Base-by-base conservation (phyloP, 495 filamentous ascomycete species). In the Sporormia fimetaria region DNA sequence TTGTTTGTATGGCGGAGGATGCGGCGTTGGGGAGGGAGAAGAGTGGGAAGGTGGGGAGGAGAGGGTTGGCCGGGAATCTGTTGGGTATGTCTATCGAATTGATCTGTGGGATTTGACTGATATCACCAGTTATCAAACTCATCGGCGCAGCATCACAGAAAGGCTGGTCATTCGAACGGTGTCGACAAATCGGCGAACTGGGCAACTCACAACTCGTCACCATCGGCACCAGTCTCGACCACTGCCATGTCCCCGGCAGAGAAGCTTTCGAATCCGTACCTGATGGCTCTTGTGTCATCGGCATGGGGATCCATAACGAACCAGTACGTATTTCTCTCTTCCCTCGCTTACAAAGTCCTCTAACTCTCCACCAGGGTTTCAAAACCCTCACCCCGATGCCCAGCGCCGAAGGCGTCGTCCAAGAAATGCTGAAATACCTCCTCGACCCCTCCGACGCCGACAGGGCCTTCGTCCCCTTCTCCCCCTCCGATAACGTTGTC, bases 251-350 rank as follows among this genome's bases (percentile, higher is more conserved):
- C 9, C 74, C 73, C 0, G 74, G 73, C 0, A 61, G 73, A 40
- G 57, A 68, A 20, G 71, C 75, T 24, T 70, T 74, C 45, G 68
- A 67, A 4, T 59, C 60, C 4, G 60, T 75, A 6, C 47, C 52
- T 6, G 58, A 59, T 11, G 59, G 72, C 43, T 65, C 67, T 25
- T 51, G 73, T 41, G 73, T 74, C 37, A 63, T 77, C 12, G 74
- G 74, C 3, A 75, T 74, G 24, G 73, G 74, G 11, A 73, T 74
- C 20, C 74, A 78, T 44, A 78, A 78, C 52, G 74, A 78, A 52
- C 74, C 74, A 2, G 60, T 58, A 42, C 30, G 51, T 26, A 27
- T 31, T 14, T 5, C 26, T 7, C 8, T 16, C 20, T 9, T 16
- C 11, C 11, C 30, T 40, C 4, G 40, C 11, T 9, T 8, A 28